phyloP scores from a whole-genome alignment of 768 basidiomycete species.

The Hysterangium stoloniferum region DNA sequence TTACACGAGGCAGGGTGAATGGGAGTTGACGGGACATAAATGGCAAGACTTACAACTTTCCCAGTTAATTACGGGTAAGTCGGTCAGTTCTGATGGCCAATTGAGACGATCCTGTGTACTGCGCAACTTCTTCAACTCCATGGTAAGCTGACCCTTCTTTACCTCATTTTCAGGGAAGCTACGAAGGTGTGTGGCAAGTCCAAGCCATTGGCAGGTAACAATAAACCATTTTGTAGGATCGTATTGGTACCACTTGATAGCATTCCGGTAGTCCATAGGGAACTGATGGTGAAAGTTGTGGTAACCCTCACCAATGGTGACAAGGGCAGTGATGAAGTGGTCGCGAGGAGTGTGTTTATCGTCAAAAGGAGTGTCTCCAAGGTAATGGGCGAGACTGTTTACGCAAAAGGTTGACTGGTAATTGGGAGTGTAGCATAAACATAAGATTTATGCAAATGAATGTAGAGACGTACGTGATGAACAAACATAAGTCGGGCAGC shows the following conservation, averaged over 20 bases:
- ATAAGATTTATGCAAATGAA: constrained; percentile 1
- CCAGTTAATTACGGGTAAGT: constrained; percentile 80
- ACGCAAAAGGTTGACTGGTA: constrained; percentile 91
- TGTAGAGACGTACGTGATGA: constrained; percentile 59
- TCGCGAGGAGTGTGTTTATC: constrained; percentile 92
- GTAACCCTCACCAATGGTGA: constrained; percentile 93
- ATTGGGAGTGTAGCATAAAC: background rate
- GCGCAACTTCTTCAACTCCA: constrained; percentile 85
- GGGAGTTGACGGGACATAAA: background rate
- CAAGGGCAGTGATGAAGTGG: constrained; percentile 81
- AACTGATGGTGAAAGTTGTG: constrained; percentile 98
- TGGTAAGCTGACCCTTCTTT: constrained; percentile 84
- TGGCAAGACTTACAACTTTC: constrained; percentile 62
- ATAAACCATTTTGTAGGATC: constrained; percentile 95
- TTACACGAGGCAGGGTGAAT: background rate
- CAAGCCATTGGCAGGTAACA: constrained; percentile 46
- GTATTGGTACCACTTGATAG: constrained; percentile 91
- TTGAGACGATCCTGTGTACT: constrained; percentile 64
- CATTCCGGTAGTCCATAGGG: constrained; percentile 96
- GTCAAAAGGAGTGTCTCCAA: constrained; percentile 88
- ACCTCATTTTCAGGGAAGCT: constrained; percentile 65
- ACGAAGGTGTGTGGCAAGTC: constrained; percentile 67
- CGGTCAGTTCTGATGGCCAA: constrained; percentile 73
- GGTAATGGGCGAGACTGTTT: constrained; percentile 95
- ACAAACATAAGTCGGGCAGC: constrained; percentile 75